Evolutionary conservation across 2,329 filamentous ascomycete species (phyloP), one percentile per base, ranked within the genome.

Genomic region (Xylariaceae sp.): DNA sequence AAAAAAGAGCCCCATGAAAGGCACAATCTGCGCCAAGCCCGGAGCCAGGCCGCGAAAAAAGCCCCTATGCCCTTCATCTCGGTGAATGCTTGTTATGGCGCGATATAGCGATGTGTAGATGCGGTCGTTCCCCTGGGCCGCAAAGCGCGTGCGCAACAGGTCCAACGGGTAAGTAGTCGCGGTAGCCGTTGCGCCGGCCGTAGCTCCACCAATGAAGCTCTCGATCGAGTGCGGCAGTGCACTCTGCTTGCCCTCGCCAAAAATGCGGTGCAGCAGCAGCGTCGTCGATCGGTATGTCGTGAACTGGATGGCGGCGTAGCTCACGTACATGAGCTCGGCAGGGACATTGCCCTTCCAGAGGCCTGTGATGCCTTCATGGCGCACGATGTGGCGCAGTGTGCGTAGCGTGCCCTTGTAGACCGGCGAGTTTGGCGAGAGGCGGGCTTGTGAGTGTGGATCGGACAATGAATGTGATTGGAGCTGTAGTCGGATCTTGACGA

Each of bases 291-390:
- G 85, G 70, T 98, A 98, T 19, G 87, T 75, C 22, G 87, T 84
- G 73, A 98, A 98, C 66, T 98, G 93, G 26, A 87, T 73, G 48
- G 86, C 86, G 49, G 88, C 85, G 68, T 97, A 98, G 64, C 82
- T 84, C 51, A 98, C 76, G 69, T 98, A 98, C 69, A 98, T 82
- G 49, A 93, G 69, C 73, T 97, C 93, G 38, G 93, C 93, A 30
- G 93, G 90, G 44, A 98, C 81, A 62, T 98, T 98, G 62, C 93
- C 93, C 73, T 97, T 97, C 93, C 93, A 98, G 50, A 98, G 77
- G 22, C 81, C 86, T 39, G 85, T 84, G 52, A 97, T 61, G 32
- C 93, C 93, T 63, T 98, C 93, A 57, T 89, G 74, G 19, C 70
- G 72, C 38, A 91, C 64, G 56, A 97, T 97, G 47, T 84, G 78